Base-by-base conservation (phyloP, 108 stramenopile species). In the Fistulifera solaris region DNA sequence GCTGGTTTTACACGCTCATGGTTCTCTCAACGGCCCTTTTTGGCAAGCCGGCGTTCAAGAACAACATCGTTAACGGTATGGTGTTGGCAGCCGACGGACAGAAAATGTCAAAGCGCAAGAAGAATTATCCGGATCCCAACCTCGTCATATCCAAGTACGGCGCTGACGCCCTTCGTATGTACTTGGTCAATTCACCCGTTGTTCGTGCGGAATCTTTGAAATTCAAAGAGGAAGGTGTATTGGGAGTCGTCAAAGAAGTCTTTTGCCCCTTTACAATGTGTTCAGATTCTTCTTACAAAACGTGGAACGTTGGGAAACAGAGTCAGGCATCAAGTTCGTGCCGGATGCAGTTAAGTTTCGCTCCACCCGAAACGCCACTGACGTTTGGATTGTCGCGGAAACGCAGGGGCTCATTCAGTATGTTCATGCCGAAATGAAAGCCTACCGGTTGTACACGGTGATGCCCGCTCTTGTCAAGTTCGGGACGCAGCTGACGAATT, bases 1-100 rank as follows among this genome's bases (percentile, higher is more conserved):
- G 99, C n/a, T 99, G 99, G 99, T 99, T 99, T 65, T 99, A 99
- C 79, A 98, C 99, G 0, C 77, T 99, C 23, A 98, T 98, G 94
- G 97, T 99, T n/a, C 68, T 99, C 16, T 89, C 94, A 22, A 98
- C 99, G 21, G 96, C 96, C 1, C 83, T 99, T 12, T 99, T 98
- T 68, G 94, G 94, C 59, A 76, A 96, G 58, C 97, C 97, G 7
- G 94, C 99, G 27, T 97, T 98, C 78, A 89, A 98, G 67, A 99
- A 99, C 77, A 65, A 98, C 40, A 97, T 99, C 66, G 94, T 94
- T 26, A 99, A 98, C 59, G 99, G 99, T 15, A 74, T 99, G 58
- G 99, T 99, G 4, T 62, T 98, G 40, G 99, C 99, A 3, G 75
- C 62, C 16, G 99, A 98, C 58, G 98, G 98, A 39, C 96, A 96